Evolutionary conservation across 225 moss, liverwort and hornwort species (phyloP).

Genomic region (Takakia lepidozioides): DNA sequence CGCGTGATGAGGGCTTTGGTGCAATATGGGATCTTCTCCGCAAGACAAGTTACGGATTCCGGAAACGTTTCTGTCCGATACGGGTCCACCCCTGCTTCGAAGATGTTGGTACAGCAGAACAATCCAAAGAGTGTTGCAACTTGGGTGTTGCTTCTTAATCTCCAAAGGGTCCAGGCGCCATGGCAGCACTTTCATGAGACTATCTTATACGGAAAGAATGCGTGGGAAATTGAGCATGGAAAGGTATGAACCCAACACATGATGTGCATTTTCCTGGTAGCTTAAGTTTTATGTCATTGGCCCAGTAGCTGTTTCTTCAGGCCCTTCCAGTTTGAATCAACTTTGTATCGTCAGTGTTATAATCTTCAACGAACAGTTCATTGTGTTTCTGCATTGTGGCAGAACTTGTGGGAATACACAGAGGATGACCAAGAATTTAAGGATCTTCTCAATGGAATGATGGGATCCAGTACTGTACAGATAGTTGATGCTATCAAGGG

Average conservation of each 20-base stretch:
- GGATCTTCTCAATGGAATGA: conserved; percentile 3
- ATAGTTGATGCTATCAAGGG: conserved; percentile 8
- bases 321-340: no score
- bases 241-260: no score
- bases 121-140: conserved; percentile 8
- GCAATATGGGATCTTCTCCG: conserved; percentile 12
- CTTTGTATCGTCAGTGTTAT: no score
- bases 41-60: not conserved
- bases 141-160: conserved; percentile 2
- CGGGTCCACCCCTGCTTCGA: conserved; percentile 15
- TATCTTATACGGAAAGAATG: conserved; percentile 14
- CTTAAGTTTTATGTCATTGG: no score
- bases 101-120: conserved; percentile 15
- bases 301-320: no score
- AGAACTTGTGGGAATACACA: conserved; percentile 16
- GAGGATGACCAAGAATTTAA: conserved; percentile 8
- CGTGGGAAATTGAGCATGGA: conserved; percentile 11
- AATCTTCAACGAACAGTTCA: no score
- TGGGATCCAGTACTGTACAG: not conserved
- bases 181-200: conserved; percentile 15
- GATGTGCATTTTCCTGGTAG: no score
- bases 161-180: conserved; percentile 8
- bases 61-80: conserved; percentile 4
- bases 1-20: conserved; percentile 18
- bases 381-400: not conserved